These are phyloP conservation scores for Urochloa ruziziensis DNA, from an alignment of 176 grass and related monocot species.

Conservation along the genomic window DNA sequence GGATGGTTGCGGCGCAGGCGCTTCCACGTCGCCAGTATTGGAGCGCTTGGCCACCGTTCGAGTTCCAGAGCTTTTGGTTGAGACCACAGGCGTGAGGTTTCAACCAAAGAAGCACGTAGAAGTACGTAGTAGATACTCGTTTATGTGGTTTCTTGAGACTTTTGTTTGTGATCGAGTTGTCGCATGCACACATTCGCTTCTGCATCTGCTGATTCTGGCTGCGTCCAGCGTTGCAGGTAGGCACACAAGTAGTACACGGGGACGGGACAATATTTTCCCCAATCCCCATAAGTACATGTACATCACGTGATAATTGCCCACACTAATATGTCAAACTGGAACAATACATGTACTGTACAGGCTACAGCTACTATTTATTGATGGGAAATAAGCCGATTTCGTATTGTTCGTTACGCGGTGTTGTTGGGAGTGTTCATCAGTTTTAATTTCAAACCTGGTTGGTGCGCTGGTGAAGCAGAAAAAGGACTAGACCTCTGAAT, in stretches of 20 bases:
- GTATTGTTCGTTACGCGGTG: not conserved
- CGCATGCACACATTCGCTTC: not conserved
- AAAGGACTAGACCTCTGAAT: not conserved
- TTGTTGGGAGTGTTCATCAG: not conserved
- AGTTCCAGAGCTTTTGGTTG: not conserved
- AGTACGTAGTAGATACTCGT: not conserved
- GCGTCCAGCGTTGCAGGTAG: no score
- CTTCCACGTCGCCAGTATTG: constrained; percentile 49
- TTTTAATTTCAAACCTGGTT: not conserved
- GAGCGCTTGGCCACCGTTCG: constrained; percentile 26
- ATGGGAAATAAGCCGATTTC: no score
- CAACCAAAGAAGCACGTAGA: not conserved
- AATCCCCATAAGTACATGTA: no score
- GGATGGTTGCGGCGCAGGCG: constrained; percentile 25
- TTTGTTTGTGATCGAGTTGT: not conserved
- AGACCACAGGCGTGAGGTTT: not conserved
- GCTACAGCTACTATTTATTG: no score
- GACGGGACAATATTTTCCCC: no score
- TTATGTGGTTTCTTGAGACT: constrained; percentile 17
- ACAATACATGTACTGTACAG: no score
- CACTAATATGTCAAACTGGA: no score
- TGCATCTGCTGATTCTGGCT: not conserved
- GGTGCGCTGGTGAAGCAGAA: not conserved
- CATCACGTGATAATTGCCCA: no score
- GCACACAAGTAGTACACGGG: no score